Evolutionary conservation across 176 grass and related monocot genomes (phyloP), one percentile per base, ranked within the genome.

Genomic region (Oryza glaberrima): DNA sequence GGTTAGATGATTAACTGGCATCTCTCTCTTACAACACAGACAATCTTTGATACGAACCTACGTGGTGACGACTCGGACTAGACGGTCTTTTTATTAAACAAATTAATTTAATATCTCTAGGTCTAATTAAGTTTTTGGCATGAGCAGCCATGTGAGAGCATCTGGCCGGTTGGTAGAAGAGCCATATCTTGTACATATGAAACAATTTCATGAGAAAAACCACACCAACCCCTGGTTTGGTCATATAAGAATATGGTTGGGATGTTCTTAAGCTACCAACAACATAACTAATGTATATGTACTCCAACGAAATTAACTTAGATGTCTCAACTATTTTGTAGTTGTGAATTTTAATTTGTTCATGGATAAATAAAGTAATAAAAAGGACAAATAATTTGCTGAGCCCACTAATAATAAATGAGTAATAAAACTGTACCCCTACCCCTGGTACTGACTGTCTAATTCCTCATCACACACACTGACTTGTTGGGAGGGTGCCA

Each of bases 221-320:
- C 20, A 58, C 20, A 58, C 20, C 54, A 17, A 54, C 3, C 4
- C 22, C 58, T 63, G 19, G 56, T 61, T 61, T 61, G 20, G 56
- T 61, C 56, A 61, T 61, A 60, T n/a, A 60, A 60, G 56, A 60
- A 60, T n/a, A 60, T n/a, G 56, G 58, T 61, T 61, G 58, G 19
- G 58, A 22, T 61, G 58, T 22, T 61, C 52, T 61, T 61, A 23
- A 9, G 7, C 58, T 63, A n/a, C 19, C 56, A 60, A n/a, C 8
- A 23, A 11, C 58, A 23, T 60, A 9, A 60, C 20, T n/a, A 19
- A 17, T 17, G 5, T 40, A 5, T 36, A 14, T 47, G 46, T 3
- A 17, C 4, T 5, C 16, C 16, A 7, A 5, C 12, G 16, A 58
- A 58, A 58, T 13, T 58, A 58, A 20, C 2, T 51, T 4, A 15